Evolutionary conservation across 2,329 filamentous ascomycete species (phyloP).

Genomic region (Sordariomycetes sp.): DNA sequence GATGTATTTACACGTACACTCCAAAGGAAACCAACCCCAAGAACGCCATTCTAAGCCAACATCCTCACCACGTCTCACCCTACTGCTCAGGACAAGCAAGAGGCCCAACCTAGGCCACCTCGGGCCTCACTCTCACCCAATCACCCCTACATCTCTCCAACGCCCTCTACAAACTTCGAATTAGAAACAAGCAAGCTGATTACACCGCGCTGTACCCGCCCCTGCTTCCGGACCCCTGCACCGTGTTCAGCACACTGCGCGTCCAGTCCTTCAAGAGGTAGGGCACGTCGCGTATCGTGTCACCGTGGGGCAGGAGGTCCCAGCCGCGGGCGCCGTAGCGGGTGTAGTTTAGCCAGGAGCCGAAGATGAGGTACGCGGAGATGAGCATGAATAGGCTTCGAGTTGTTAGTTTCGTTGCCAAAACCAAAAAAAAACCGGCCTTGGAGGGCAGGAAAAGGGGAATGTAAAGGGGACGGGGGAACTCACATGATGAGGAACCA

Average conservation of each 20-base stretch:
- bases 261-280: constrained; percentile 86
- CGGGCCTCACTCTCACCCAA: background rate
- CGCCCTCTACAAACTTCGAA: background rate
- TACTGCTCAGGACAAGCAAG: no score
- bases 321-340: constrained; percentile 89
- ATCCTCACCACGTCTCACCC: no score
- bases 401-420: constrained; percentile 4
- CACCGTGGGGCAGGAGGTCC: constrained; percentile 87
- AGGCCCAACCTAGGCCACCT: no score
- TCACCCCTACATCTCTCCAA: background rate
- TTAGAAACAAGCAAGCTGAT: constrained; percentile 7
- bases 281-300: constrained; percentile 82
- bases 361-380: constrained; percentile 89
- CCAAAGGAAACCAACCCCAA: background rate
- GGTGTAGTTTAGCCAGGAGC: constrained; percentile 98
- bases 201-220: constrained; percentile 93
- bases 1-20: background rate
- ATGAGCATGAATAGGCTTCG: constrained; percentile 68
- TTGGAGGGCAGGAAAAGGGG: background rate
- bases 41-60: background rate
- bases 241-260: constrained; percentile 64
- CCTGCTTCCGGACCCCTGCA: constrained; percentile 71
- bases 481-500: constrained; percentile 91
- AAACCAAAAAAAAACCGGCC: background rate
- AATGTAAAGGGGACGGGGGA: background rate